Percentiles rank a stretch among this genome's conserved stretches.
These are phyloP conservation scores for Ambrosiella beaveri DNA, from an alignment of 2,329 filamentous ascomycete species.

Conservation along the genomic window DNA sequence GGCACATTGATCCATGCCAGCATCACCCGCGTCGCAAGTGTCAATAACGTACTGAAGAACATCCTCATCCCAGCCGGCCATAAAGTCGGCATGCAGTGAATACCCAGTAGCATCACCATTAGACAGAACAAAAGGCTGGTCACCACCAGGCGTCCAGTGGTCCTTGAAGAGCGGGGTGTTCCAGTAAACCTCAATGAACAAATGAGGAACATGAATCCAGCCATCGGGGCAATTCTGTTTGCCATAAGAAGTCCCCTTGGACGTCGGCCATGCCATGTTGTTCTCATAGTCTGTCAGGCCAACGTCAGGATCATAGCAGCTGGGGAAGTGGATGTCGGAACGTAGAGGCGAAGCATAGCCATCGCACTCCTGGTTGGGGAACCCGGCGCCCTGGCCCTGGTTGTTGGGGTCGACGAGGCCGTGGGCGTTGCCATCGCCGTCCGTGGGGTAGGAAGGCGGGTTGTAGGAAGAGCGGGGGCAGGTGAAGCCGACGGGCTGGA, in stretches of 20 bases:
- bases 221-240: conserved; percentile 37
- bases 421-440: conserved; percentile 36
- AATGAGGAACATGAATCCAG: conserved; percentile 36
- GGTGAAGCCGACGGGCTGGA: conserved; percentile 41
- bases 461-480: conserved; percentile 38
- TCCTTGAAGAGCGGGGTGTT: conserved; percentile 34
- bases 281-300: conserved; percentile 41
- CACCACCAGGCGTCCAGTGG: conserved; percentile 35
- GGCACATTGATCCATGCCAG: conserved; percentile 45
- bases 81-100: conserved; percentile 54
- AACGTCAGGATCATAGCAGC: conserved; percentile 51
- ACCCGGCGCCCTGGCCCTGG: conserved; percentile 41
- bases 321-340: conserved; percentile 53
- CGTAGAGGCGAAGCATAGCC: conserved; percentile 43
- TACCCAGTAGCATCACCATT: conserved; percentile 56
- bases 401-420: conserved; percentile 39
- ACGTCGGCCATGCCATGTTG: conserved; percentile 49
- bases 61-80: conserved; percentile 52
- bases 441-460: conserved; percentile 33
- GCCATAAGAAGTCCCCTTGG: conserved; percentile 25
- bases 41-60: conserved; percentile 50
- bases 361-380: conserved; percentile 55
- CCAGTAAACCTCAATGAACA: conserved; percentile 45
- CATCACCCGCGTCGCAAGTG: conserved; percentile 42
- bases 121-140: conserved; percentile 49